phyloP scores from a whole-genome alignment of 2,329 filamentous ascomycete genomes.

The Cordyceps cicadae region DNA sequence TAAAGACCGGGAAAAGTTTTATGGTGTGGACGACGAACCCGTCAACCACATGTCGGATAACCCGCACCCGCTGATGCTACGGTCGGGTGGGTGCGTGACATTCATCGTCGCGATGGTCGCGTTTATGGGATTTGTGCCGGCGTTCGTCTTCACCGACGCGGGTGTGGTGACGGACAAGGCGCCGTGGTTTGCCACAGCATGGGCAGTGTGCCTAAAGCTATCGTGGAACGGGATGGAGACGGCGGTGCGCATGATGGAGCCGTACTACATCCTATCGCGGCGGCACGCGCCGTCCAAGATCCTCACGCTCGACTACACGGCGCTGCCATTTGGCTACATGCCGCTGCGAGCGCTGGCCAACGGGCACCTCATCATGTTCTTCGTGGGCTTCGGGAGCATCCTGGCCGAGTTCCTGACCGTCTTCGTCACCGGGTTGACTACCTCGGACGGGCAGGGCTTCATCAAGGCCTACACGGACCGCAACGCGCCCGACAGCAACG shows the following conservation, averaged over 20 bases:
- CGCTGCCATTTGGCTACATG: conserved; percentile 59
- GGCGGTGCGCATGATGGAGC: conserved; percentile 64
- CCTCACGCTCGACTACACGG: conserved; percentile 65
- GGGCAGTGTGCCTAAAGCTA: conserved; percentile 60
- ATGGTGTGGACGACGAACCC: conserved; percentile 11
- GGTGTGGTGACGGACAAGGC: conserved; percentile 50
- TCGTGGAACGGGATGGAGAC: conserved; percentile 62
- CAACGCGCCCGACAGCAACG: background rate
- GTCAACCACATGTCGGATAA: conserved; percentile 43
- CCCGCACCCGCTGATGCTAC: conserved; percentile 62
- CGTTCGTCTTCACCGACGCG: conserved; percentile 52
- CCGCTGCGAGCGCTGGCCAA: conserved; percentile 55
- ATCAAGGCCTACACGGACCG: conserved; percentile 23
- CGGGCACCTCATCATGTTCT: conserved; percentile 55
- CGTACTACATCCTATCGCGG: conserved; percentile 61
- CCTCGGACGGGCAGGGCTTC: conserved; percentile 56
- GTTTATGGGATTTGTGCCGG: conserved; percentile 50
- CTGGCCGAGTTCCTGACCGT: conserved; percentile 67
- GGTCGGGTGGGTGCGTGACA: conserved; percentile 48
- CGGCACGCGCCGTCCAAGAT: conserved; percentile 58
- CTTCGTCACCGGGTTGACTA: conserved; percentile 56
- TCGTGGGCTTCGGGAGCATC: conserved; percentile 62
- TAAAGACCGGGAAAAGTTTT: conserved; percentile 36
- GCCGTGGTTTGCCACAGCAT: conserved; percentile 56
- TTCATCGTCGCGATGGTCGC: conserved; percentile 50